Conservation (phyloP, 2,329 filamentous ascomycete species). For the Sporothrix inflata region DNA sequence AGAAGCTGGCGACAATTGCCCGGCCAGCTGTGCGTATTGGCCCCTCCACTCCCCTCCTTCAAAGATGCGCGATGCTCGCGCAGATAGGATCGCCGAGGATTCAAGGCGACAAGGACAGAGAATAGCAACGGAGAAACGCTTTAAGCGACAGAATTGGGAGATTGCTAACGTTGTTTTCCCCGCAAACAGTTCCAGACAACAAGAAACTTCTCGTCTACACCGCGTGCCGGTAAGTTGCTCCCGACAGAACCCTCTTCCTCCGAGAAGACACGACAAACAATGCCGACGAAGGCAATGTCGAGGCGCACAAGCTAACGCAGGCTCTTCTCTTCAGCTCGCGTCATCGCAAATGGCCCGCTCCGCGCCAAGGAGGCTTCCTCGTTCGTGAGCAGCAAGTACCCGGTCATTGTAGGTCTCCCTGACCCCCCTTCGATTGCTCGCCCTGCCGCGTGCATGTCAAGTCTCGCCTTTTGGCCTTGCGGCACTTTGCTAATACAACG, state of each 20-base stretch:
- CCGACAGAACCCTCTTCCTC: background rate
- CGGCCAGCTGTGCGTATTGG: constrained; percentile 33
- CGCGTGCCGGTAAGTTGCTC: constrained; percentile 67
- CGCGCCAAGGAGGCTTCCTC: constrained; percentile 92
- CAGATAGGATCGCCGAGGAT: background rate
- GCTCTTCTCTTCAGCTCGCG: constrained; percentile 62
- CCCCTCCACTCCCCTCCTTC: constrained; percentile 19
- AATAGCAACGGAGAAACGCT: background rate
- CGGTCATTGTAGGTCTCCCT: constrained; percentile 73
- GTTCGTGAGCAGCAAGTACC: constrained; percentile 86
- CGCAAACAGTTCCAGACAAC: constrained; percentile 36
- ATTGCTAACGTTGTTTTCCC: constrained; percentile 16
- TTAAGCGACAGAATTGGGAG: background rate
- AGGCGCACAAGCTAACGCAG: background rate
- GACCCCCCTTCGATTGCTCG: background rate
- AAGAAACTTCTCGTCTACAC: constrained; percentile 85
- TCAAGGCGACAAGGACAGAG: background rate
- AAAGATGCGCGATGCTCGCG: background rate
- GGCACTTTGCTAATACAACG: background rate
- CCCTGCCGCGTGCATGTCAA: background rate
- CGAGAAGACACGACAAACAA: background rate
- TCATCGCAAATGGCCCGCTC: constrained; percentile 83
- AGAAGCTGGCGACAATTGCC: constrained; percentile 33
- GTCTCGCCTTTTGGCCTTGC: background rate
- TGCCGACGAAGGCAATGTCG: background rate